Base-by-base conservation (phyloP, 164 flowering plant genomes). In the Aristolochia californica region DNA sequence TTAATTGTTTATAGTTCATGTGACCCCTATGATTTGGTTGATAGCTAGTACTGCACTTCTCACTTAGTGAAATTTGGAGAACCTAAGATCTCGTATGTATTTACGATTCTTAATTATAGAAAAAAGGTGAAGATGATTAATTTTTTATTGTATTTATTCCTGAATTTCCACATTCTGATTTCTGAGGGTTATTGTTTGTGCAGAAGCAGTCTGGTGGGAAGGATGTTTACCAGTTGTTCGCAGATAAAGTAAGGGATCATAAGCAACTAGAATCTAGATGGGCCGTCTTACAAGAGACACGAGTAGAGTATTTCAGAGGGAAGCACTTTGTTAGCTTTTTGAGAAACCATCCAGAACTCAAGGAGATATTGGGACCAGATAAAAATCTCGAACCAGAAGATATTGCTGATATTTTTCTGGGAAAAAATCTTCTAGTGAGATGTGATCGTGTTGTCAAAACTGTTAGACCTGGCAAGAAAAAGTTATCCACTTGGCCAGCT, bases 381-480 rank as follows among this genome's bases (percentile, higher is more conserved):
- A 82, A 62, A 59, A 74, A 73, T 66, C 62, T 84, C 49, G 98
- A 83, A 63, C 67, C 72, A 55, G 98, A 89, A 61, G 96, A 87
- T 55, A 79, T 93, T 70, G 97, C 64, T 52, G 73, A 89, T 68
- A 57, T 59, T 62, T 72, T 89, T 43, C 58, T 93, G 57, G 69
- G 78, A 48, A 87, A 84, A 66, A 87, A 76, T 69, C 98, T 89
- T 67, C 59, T 89, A 47, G 90, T 87, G 25, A 79, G 98, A 7
- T 89, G 97, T 72, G 98, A 93, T 67, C 98, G 98, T 59, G 96
- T 93, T 53, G 89, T 87, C 45, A 89, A 93, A 80, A 89, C 91
- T 74, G 68, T 89, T 63, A 88, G 97, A 34, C 97, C 97, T 28
- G 98, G 98, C 60, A 93, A 93, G 86, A 89, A 74, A 70, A 93